Evolutionary conservation across 1,139 yeast species (phyloP), one percentile per base, ranked within the genome.

Genomic region (Pichia sp.): DNA sequence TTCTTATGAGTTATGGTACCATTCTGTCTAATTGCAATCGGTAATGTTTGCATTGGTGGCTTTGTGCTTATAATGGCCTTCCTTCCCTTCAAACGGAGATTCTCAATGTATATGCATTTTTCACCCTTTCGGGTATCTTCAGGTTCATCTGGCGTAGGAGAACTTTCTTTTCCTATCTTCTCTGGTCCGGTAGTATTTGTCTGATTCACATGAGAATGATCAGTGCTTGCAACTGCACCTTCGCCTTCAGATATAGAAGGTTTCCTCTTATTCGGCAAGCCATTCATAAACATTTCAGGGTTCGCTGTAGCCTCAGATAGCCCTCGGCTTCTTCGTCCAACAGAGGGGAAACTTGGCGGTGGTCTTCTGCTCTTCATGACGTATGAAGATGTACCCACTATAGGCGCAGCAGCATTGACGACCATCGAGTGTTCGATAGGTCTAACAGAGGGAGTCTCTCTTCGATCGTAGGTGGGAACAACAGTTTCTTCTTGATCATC

Each of bases 391-490:
- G n/a, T 19, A n/a, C 27, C 36, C 17, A 15, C 29, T 4, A 34
- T 13, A 7, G 47, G 47, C 4, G 47, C 44, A 3, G 39, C 45
- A 4, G 54, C 47, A 10, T 37, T 28, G 10, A 48, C 40, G 17
- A 50, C 49, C 22, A 37, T 38, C 4, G 58, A 46, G 37, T 62
- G 62, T 18, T 56, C 45, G 5, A 62, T 60, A 1, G 82, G 82
- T 0, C 73, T 74, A 27, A 74, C 73, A 31, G 60, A 65, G 1
- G 77, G 77, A 37, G 69, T 69, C 44, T 72, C 77, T 36, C 70
- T 56, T 30, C 63, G 55, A 33, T 63, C 67, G 41, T 63, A 63
- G 3, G 38, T 29, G 12, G 27, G 4, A 19, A 34, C 21, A 6
- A 27, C 28, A 15, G 12, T 18, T 10, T 15, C 20, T 18, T 13